Conservation (phyloP, 2,329 filamentous ascomycete genomes). For the Pleomassaria siparia region DNA sequence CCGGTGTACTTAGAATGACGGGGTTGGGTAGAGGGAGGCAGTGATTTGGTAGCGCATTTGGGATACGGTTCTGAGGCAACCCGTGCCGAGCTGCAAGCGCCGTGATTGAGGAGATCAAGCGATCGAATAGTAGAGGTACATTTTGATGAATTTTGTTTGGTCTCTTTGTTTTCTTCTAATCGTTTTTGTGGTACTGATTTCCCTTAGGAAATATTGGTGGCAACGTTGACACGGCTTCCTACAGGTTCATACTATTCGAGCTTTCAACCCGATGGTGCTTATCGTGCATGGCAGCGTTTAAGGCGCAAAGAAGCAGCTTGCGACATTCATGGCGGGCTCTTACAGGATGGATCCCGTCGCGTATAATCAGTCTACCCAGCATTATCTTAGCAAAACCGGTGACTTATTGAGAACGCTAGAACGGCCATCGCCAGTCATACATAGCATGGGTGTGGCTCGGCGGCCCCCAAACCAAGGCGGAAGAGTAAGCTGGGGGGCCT, state of each 20-base stretch:
- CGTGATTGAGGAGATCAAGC: not conserved
- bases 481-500: not conserved
- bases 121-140: too few species aligned
- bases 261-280: too few species aligned
- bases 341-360: too few species aligned
- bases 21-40: not conserved
- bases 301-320: not conserved
- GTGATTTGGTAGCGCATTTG: not conserved
- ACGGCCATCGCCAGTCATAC: not conserved
- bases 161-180: not conserved
- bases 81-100: not conserved
- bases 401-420: not conserved
- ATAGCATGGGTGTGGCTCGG: not conserved
- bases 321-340: not conserved
- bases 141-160: not conserved
- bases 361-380: too few species aligned
- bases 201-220: not conserved
- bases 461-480: not conserved
- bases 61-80: not conserved
- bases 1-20: slow-evolving; percentile 72
- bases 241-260: not conserved
- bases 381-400: too few species aligned
- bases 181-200: not conserved
- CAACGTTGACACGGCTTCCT: not conserved
- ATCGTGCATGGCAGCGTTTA: not conserved